Conservation (phyloP, 768 basidiomycete genomes). For the Mycena amicta region DNA sequence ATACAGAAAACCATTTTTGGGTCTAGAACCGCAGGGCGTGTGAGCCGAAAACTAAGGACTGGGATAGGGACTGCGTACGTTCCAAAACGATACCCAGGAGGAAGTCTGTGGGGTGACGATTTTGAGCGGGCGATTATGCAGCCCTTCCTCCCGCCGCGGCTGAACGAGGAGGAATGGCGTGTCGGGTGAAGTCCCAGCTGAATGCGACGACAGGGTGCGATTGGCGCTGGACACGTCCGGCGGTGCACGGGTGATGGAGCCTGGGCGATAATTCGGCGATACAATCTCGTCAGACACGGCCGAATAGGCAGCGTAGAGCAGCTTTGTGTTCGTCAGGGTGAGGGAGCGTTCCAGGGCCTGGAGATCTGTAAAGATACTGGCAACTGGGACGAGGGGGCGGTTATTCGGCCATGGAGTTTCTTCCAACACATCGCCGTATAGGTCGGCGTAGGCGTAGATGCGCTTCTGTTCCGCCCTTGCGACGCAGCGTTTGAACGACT, state of each 20-base stretch:
- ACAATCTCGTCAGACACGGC: no score
- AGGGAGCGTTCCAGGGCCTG: neutral
- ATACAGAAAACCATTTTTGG: neutral
- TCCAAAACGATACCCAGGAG: neutral
- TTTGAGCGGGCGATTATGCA: neutral
- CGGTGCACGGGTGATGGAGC: no score
- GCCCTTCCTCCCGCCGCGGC: neutral
- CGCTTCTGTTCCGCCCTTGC: constrained; percentile 1
- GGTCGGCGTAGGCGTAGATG: constrained; percentile 2
- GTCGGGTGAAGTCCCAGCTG: neutral
- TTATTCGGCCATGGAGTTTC: no score
- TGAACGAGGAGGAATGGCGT: constrained; percentile 3
- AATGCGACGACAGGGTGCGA: neutral
- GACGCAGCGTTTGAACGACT: constrained; percentile 5
- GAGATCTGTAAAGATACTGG: no score
- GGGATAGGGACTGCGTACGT: no score
- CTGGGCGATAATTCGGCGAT: no score
- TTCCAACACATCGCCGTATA: neutral
- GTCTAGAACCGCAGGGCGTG: neutral
- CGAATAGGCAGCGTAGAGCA: no score
- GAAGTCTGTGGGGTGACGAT: neutral
- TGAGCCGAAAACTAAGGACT: neutral
- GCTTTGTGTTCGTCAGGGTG: no score
- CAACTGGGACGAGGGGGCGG: no score
- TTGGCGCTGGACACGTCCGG: no score